Conservation (phyloP, 208 protist species). For the Naegleria gruberi region DNA sequence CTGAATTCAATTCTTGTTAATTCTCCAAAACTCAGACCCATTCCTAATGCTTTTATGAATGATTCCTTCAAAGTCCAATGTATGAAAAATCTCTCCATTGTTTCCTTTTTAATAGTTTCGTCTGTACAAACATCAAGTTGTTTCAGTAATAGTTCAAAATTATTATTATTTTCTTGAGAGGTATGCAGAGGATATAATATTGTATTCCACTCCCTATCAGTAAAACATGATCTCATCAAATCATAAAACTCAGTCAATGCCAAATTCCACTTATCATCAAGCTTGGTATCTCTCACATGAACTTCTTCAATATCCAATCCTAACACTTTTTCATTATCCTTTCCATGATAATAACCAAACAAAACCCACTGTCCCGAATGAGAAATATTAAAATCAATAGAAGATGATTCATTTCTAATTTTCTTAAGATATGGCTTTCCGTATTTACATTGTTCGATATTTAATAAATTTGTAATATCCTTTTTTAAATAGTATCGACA, state of each 20-base stretch:
- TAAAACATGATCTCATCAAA: background rate
- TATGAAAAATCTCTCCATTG: background rate
- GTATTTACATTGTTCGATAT: background rate
- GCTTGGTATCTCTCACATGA: background rate
- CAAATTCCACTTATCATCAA: background rate
- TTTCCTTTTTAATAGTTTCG: background rate
- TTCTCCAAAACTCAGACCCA: background rate
- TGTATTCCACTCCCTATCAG: background rate
- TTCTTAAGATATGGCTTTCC: background rate
- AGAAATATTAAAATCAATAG: background rate
- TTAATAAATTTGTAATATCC: background rate
- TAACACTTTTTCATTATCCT: background rate
- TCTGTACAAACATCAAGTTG: background rate
- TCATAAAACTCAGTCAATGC: background rate
- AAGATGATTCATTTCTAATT: background rate
- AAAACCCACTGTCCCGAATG: background rate
- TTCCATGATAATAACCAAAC: background rate
- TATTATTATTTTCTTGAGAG: background rate
- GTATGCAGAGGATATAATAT: background rate
- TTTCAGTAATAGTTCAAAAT: background rate
- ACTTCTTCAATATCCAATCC: background rate
- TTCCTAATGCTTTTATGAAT: background rate
- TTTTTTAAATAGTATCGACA: background rate
- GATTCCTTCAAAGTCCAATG: slow-evolving; percentile 2
- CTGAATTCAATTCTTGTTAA: background rate